Base-by-base conservation (phyloP, 176 grass and related monocot species). In the Poa pratensis region DNA sequence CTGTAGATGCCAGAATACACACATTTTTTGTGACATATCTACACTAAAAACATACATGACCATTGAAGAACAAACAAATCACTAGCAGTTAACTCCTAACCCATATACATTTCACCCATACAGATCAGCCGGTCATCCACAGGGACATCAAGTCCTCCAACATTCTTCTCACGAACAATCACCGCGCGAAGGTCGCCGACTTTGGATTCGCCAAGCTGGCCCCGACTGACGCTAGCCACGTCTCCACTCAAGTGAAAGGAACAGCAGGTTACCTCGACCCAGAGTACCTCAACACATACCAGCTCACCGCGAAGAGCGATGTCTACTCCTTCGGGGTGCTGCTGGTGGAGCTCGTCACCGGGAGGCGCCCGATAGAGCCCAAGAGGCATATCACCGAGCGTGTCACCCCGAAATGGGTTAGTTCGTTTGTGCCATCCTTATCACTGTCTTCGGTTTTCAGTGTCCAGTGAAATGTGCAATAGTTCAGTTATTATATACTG, bases 131-230 rank as follows among this genome's bases (percentile, higher is more conserved):
- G 40, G 86, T 97, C 69, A 97, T 97, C 82, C 95, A 97, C 63
- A 88, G 92, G 78, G 95, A 97, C 63, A 94, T 97, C 62, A 97
- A 97, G 91, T 97, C 95, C 48, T 94, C 95, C 0, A 97, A 97
- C 82, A 97, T 97, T 71, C 92, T 97, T 52, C 73, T 97, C 51
- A 86, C 80, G 5, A 86, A 86, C 64, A 94, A 87, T 76, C 77
- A 24, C 13, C 90, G 92, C 59, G 92, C 92, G 16, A 94, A 94
- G 89, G 89, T 94, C 19, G 87, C 89, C 24, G 89, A 94, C 74
- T 94, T 94, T 63, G 92, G 92, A 71, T 94, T 94, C 20, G 92
- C 89, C 37, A 94, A 89, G 69, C 83, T 89, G 32, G 87, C 86
- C 60, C 92, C 89, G 11, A 89, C 49, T 39, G 92, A 91, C 43